These are phyloP conservation scores for Canariomyces notabilis DNA, from an alignment of 2,329 filamentous ascomycete genomes.

Conservation along the genomic window DNA sequence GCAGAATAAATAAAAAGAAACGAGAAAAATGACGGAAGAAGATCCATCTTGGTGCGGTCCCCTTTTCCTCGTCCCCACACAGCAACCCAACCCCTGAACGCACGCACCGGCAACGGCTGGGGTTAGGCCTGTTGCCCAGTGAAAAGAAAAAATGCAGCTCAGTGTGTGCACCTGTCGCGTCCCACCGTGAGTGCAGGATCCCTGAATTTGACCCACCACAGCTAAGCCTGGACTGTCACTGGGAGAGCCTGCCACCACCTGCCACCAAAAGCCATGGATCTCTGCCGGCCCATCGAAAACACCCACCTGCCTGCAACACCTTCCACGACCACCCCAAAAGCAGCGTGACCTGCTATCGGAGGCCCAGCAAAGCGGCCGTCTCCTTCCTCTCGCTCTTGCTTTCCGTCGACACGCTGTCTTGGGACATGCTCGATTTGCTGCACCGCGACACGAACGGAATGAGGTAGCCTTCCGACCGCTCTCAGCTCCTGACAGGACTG, in stretches of 20 bases:
- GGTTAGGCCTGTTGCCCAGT: conserved; percentile 22
- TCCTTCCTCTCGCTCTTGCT: not conserved
- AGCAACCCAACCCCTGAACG: conserved; percentile 5
- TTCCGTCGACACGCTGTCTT: conserved; percentile 10
- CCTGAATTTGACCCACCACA: conserved; percentile 8
- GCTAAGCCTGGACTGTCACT: too few relatives aligned
- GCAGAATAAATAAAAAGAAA: too few relatives aligned
- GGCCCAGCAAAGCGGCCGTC: conserved; percentile 12
- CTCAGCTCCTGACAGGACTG: conserved; percentile 60
- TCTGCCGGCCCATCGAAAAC: conserved; percentile 13
- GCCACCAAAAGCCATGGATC: conserved; percentile 22
- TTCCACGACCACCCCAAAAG: conserved; percentile 17
- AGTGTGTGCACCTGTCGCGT: conserved; percentile 15
- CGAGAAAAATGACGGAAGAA: not conserved
- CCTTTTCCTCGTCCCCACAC: conserved; percentile 12
- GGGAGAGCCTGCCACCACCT: conserved; percentile 18
- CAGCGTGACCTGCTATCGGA: conserved; percentile 2
- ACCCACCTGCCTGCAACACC: conserved; percentile 12
- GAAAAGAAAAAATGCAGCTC: conserved; percentile 14
- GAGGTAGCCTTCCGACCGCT: conserved; percentile 51
- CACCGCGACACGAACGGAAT: conserved; percentile 43
- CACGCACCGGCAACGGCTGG: conserved; percentile 6
- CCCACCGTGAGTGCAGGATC: conserved; percentile 8
- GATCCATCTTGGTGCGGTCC: not conserved
- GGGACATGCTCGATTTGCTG: conserved; percentile 21